phyloP scores from a whole-genome alignment of 2,329 filamentous ascomycete genomes.

The Achaetomium macrosporum region DNA sequence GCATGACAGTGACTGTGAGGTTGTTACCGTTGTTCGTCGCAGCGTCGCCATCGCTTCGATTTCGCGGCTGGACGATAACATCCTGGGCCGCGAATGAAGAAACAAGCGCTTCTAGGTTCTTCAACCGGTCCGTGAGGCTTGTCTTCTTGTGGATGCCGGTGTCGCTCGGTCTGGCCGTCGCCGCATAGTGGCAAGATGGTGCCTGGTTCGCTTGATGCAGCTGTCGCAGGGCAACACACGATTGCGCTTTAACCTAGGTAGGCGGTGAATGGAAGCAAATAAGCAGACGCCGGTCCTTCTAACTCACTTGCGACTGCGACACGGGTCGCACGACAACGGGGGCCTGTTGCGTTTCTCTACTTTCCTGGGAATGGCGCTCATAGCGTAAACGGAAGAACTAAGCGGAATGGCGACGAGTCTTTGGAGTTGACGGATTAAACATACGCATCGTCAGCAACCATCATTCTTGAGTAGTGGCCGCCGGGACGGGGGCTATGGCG shows the following conservation, averaged over 20 bases:
- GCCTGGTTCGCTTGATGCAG: not conserved
- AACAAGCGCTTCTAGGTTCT: not conserved
- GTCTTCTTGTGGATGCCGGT: not conserved
- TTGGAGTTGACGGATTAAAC: too few relatives aligned
- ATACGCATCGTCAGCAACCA: too few relatives aligned
- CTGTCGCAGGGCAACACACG: slow-evolving; percentile 1
- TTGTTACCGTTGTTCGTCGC: not conserved
- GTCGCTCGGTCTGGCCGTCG: not conserved
- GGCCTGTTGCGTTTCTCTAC: slow-evolving; percentile 5
- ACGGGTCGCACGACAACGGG: slow-evolving; percentile 5
- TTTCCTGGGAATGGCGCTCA: not conserved
- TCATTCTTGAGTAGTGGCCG: too few relatives aligned
- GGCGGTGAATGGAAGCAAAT: not conserved
- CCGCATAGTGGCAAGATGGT: slow-evolving; percentile 2
- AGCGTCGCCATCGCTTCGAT: not conserved
- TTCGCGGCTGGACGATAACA: not conserved
- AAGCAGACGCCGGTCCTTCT: not conserved
- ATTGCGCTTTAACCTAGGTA: slow-evolving; percentile 3
- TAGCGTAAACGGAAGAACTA: not conserved
- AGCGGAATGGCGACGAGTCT: too few relatives aligned
- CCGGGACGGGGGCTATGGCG: too few relatives aligned
- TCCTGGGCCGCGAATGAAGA: not conserved
- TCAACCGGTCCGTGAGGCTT: not conserved
- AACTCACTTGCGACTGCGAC: slow-evolving; percentile 8
- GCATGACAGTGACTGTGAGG: not conserved